A percentile compares a stretch with the other conserved stretches of the same genome.
Conservation (phyloP, 176 grass and related monocot species). For the Ensete glaucum region DNA sequence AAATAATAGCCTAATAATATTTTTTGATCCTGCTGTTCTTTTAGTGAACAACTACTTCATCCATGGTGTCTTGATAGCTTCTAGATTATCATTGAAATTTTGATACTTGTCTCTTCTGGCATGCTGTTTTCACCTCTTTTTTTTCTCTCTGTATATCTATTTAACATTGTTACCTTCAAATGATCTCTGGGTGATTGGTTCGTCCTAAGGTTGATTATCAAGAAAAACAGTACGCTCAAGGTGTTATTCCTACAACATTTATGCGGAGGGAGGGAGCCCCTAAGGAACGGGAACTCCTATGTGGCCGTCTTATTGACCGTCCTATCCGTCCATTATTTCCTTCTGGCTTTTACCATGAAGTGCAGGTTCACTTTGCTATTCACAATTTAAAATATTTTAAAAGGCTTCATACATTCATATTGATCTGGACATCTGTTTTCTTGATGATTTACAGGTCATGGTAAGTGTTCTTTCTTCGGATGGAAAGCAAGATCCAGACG, state of each 20-base stretch:
- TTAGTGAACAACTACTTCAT: too few relatives aligned
- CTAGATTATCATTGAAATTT: too few relatives aligned
- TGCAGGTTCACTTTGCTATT: constrained; percentile 46
- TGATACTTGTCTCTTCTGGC: background rate
- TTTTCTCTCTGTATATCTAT: background rate
- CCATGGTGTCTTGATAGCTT: too few relatives aligned
- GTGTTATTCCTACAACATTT: constrained; percentile 90
- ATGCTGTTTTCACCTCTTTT: background rate
- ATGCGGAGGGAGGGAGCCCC: constrained; percentile 98
- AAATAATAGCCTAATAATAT: too few relatives aligned
- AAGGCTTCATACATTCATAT: background rate
- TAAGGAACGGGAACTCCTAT: constrained; percentile 91
- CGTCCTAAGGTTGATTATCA: constrained; percentile 81
- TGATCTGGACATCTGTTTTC: constrained; percentile 12
- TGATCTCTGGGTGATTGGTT: background rate
- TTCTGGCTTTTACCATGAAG: constrained; percentile 87
- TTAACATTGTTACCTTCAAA: background rate
- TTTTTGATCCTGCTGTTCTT: too few relatives aligned
- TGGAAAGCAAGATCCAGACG: constrained; percentile 92
- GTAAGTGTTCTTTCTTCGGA: constrained; percentile 81
- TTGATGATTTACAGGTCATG: constrained; percentile 45
- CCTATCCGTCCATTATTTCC: constrained; percentile 93
- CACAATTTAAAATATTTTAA: constrained; percentile 12
- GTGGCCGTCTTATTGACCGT: constrained; percentile 86
- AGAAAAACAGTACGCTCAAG: constrained; percentile 96